Conservation (phyloP, 441 rosid genomes). For the Pelargonium cotyledonis region DNA sequence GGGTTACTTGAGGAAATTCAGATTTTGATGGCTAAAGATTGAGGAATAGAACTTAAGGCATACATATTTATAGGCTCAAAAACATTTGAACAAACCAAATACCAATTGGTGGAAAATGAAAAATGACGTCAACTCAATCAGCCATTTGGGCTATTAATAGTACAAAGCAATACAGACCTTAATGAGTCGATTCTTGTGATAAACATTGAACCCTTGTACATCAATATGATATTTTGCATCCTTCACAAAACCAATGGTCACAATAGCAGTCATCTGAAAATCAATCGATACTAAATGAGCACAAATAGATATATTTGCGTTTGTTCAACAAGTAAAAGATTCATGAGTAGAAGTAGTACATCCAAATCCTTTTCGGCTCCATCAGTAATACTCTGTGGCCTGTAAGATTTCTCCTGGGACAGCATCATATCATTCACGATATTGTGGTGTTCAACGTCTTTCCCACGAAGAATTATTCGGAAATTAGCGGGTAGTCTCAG, state of each 20-base stretch:
- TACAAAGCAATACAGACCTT: constrained; percentile 46
- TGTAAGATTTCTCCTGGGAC: constrained; percentile 52
- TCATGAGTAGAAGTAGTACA: constrained; percentile 31
- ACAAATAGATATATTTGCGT: background rate
- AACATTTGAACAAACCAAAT: too few relatives aligned
- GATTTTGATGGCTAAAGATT: too few relatives aligned
- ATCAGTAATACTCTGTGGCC: constrained; percentile 51
- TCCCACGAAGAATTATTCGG: constrained; percentile 83
- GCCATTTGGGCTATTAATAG: too few relatives aligned
- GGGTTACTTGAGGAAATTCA: too few relatives aligned
- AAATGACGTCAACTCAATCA: too few relatives aligned
- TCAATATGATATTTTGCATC: constrained; percentile 85
- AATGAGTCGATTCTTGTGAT: constrained; percentile 28
- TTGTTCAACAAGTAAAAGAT: background rate
- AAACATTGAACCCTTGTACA: constrained; percentile 94
- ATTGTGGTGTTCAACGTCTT: constrained; percentile 87
- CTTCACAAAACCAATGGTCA: constrained; percentile 92
- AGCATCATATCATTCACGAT: constrained; percentile 93
- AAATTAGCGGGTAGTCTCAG: constrained; percentile 72
- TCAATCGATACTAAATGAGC: constrained; percentile 20
- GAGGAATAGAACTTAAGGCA: too few relatives aligned
- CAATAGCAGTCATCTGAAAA: constrained; percentile 62
- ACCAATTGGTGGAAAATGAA: too few relatives aligned
- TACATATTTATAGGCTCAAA: too few relatives aligned
- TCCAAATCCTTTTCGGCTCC: constrained; percentile 37